These are phyloP conservation scores for Piromyces sp. DNA, from an alignment of 192 early-diverging fungal genomes.

Conservation along the genomic window DNA sequence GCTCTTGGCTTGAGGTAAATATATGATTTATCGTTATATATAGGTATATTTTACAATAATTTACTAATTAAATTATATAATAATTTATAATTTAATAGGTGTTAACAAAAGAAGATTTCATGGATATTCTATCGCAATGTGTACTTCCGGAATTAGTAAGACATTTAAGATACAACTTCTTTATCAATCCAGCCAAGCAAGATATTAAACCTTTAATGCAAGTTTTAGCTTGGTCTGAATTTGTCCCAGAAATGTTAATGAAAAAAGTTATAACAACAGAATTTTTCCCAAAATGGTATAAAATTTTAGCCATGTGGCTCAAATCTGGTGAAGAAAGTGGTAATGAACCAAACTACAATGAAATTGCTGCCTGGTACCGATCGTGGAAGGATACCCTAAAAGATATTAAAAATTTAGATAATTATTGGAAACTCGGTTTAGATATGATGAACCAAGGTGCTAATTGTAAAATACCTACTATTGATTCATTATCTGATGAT, in stretches of 20 bases:
- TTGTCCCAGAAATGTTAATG: conserved; percentile 28
- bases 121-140: not conserved
- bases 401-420: conserved; percentile 17
- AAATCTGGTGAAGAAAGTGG: conserved; percentile 8
- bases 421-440: conserved; percentile 42
- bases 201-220: conserved; percentile 41
- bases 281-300: conserved; percentile 65
- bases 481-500: not conserved
- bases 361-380: conserved; percentile 51
- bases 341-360: conserved; percentile 23
- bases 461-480: not conserved
- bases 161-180: conserved; percentile 37
- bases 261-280: conserved; percentile 48
- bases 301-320: conserved; percentile 53
- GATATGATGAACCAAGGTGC: conserved; percentile 42
- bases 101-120: not conserved
- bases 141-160: conserved; percentile 48
- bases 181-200: conserved; percentile 56
- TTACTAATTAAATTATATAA: not conserved
- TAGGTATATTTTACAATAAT: too few species aligned
- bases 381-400: conserved; percentile 41
- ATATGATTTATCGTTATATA: not conserved
- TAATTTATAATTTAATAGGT: not conserved
- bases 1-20: not conserved
- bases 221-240: conserved; percentile 42